Base-by-base conservation (phyloP, 768 basidiomycete species). In the Russula virescens region DNA sequence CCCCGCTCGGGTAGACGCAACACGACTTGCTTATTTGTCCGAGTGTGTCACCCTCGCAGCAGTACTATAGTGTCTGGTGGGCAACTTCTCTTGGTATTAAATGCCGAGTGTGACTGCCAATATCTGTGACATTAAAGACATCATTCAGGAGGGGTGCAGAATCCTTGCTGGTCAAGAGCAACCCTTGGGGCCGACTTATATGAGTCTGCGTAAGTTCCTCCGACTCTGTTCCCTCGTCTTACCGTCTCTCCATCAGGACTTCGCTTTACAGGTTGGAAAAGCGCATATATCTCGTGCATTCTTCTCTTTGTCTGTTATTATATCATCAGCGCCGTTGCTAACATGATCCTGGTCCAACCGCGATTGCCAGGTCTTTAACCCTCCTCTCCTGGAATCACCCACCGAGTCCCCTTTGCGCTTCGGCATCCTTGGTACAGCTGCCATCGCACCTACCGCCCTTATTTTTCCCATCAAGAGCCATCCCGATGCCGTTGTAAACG, bases 391-490 rank as follows among this genome's bases (percentile, higher is more conserved):
- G 6, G 31, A 28, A 11, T 21, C 47, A 6, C 53, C 65, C 16
- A 28, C 58, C 3, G 53, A 58, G 0, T 16, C 67, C 16, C 69
- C 70, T 0, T 60, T 80, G 5, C 74, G 71, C 35, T 74, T 80
- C 57, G 80, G 81, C 10, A 75, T 81, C 54, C 66, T 81, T 7
- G 80, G 85, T 7, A 83, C 85, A 2, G 84, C 85, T 0, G 72
- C 67, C 31, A 84, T 86, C 31, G 82, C 80, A 0, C 83, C 83
- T 5, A 48, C 61, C 9, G 83, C 81, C 9, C 72, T 85, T n/a
- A 76, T 87, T 40, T 61, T 63, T 2, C 84, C 86, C 8, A 80
- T 79, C 0, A 76, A 72, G 56, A 79, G 73, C 58, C 86, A 87
- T 59, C 74, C 81, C 0, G 87, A 84, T 62, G 82, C 79, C 1